Percentiles rank a stretch among this genome's conserved stretches.
phyloP scores from a whole-genome alignment of 805 yeast species.

The Schwanniomyces vanrijiae region DNA sequence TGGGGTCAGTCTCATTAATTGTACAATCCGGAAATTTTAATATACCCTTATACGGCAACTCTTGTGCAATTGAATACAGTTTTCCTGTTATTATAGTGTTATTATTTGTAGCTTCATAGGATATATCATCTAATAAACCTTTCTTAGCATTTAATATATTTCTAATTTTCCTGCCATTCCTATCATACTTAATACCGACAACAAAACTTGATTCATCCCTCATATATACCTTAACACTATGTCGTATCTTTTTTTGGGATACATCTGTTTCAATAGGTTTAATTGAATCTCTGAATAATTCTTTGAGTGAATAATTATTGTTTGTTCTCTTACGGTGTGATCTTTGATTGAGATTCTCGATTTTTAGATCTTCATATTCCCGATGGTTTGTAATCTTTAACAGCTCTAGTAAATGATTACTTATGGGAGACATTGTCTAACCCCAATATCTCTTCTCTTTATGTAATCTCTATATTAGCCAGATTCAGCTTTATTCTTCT shows the following conservation, averaged over 20 bases:
- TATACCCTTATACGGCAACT: constrained; percentile 69
- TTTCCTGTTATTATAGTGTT: background rate
- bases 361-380: constrained; percentile 20
- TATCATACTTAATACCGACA: constrained; percentile 6
- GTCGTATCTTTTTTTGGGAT: background rate
- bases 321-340: constrained; percentile 17
- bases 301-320: constrained; percentile 16
- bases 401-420: constrained; percentile 22
- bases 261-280: background rate
- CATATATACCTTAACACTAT: background rate
- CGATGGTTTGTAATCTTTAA: constrained; percentile 31
- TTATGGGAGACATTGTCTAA: constrained; percentile 9
- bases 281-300: constrained; percentile 17
- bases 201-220: background rate
- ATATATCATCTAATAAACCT: background rate
- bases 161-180: background rate
- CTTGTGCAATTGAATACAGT: constrained; percentile 28
- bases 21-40: constrained; percentile 57
- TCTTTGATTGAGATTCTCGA: constrained; percentile 19
- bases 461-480: no score
- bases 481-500: background rate
- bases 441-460: background rate
- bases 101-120: background rate
- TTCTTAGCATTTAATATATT: background rate
- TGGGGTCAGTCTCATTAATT: constrained; percentile 64